These are phyloP conservation scores for Euphorbia pulcherrima DNA, from an alignment of 345 rosid species.

Conservation along the genomic window DNA sequence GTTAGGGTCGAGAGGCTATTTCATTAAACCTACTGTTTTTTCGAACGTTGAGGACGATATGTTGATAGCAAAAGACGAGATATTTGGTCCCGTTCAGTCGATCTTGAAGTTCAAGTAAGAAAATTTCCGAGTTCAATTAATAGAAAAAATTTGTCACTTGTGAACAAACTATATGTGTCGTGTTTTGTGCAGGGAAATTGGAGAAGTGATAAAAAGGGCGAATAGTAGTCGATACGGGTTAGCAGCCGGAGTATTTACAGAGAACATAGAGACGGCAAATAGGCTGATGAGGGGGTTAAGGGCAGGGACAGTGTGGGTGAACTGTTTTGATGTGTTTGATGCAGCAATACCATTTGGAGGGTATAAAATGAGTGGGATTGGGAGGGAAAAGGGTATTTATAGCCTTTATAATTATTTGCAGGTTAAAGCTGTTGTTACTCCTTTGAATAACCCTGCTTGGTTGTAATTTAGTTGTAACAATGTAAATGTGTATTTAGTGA, in stretches of 20 bases:
- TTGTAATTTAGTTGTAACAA: too few species aligned
- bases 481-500: too few species aligned
- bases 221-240: constrained; percentile 38
- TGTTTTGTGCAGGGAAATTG: constrained; percentile 47
- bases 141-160: too few species aligned
- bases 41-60: constrained; percentile 88
- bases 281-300: too few species aligned
- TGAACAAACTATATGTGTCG: neutral
- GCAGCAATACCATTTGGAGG: too few species aligned
- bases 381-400: constrained; percentile 86
- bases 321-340: too few species aligned
- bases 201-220: constrained; percentile 69
- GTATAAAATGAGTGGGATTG: constrained; percentile 17
- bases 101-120: constrained; percentile 85
- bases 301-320: too few species aligned
- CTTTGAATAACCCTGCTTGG: constrained; percentile 86
- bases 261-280: too few species aligned
- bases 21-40: constrained; percentile 89
- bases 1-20: constrained; percentile 70
- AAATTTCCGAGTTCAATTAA: too few species aligned
- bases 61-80: constrained; percentile 85
- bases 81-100: constrained; percentile 89
- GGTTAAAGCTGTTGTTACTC: constrained; percentile 81
- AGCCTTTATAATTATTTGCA: constrained; percentile 76
- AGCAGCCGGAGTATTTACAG: too few species aligned